Base-by-base conservation (phyloP, 192 early-diverging fungal genomes). In the Coemansia sp. region DNA sequence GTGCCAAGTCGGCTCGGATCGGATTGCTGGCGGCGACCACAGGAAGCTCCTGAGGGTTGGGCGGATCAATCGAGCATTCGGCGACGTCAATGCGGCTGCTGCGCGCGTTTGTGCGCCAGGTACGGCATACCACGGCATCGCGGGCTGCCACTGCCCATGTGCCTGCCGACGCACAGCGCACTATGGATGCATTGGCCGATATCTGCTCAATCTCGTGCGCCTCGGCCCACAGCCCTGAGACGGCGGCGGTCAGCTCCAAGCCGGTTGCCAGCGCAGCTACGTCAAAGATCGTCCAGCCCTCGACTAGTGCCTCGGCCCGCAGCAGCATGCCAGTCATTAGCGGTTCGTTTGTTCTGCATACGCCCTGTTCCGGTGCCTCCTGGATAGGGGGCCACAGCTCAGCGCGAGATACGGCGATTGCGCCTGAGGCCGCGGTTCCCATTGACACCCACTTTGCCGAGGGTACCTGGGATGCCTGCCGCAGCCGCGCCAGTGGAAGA, bases 271-370 rank as follows among this genome's bases (percentile, higher is more conserved):
- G 51, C 17, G 51, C 38, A 0, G 51, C 23, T 7, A 62, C 71
- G 21, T 70, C 67, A 23, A 77, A 70, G 0, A 70, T 52, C 23
- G 67, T 70, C 74, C 74, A 70, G 0, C 74, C 74, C 11, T 58
- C 67, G 9, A 70, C 32, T 21, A 53, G 20, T 15, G 63, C 58
- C 55, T 62, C 54, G 9, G 67, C 58, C 0, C 74, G 74, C 25
- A 66, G 43, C 26, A 66, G 44, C 15, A 35, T 32, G 10, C 62
- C 56, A n/a, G n/a, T n/a, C 15, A 56, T n/a, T 27, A 19, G 43
- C 43, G 19, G 32, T 5, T 29, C 36, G 36, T 8, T 39, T 39
- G 43, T 7, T n/a, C n/a, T n/a, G 3, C 5, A 14, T 11, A 14
- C 26, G 23, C 4, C 14, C 35, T 31, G 27, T 50, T 22, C 11